Conservation (phyloP, 139 green algal genomes). For the Limnomonas spitsbergensis region DNA sequence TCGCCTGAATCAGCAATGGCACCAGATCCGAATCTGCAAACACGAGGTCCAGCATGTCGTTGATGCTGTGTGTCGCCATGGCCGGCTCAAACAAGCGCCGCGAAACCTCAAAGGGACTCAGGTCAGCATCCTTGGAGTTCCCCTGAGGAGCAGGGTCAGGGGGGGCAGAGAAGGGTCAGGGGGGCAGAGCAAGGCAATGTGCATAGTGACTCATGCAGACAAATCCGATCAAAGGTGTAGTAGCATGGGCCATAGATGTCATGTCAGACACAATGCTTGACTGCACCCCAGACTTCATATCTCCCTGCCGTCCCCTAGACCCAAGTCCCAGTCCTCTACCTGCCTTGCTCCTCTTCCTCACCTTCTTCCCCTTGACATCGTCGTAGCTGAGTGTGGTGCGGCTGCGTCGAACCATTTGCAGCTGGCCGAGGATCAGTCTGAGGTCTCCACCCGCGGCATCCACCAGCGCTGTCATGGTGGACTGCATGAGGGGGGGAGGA, state of each 20-base stretch:
- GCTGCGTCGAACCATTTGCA: constrained; percentile 79
- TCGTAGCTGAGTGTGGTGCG: constrained; percentile 66
- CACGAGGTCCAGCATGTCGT: constrained; percentile 73
- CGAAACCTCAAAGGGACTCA: constrained; percentile 80
- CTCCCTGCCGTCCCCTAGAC: too few relatives aligned
- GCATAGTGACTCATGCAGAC: too few relatives aligned
- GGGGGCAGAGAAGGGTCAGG: too few relatives aligned
- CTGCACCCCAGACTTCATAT: too few relatives aligned
- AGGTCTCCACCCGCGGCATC: constrained; percentile 84
- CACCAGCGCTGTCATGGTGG: constrained; percentile 77
- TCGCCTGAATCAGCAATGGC: constrained; percentile 55
- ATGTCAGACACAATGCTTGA: too few relatives aligned
- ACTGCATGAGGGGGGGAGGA: constrained; percentile 25
- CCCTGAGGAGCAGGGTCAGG: constrained; percentile 38
- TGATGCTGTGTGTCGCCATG: constrained; percentile 22
- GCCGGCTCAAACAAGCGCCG: constrained; percentile 65
- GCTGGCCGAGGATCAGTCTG: constrained; percentile 85
- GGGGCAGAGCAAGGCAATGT: too few relatives aligned
- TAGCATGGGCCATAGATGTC: too few relatives aligned
- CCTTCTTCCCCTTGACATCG: constrained; percentile 55
- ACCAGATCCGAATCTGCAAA: constrained; percentile 93
- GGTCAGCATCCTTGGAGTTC: constrained; percentile 80
- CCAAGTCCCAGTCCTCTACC: too few relatives aligned
- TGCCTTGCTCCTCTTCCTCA: too few relatives aligned
- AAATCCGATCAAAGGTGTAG: too few relatives aligned